Conservation (phyloP, 2,329 filamentous ascomycete genomes). For the Tolypocladium inflatum region DNA sequence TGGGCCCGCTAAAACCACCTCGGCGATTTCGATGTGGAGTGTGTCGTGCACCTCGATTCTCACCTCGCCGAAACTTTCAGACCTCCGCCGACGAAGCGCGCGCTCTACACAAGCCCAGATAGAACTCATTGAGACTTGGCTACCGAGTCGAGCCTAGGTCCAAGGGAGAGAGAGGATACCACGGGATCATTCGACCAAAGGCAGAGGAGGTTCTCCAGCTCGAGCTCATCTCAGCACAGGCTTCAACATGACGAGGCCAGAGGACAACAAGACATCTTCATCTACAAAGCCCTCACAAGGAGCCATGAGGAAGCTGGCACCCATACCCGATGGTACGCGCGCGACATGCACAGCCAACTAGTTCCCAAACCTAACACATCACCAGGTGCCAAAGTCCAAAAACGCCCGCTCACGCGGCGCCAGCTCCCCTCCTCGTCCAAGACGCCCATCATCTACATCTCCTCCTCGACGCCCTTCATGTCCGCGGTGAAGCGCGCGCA, state of each 20-base stretch:
- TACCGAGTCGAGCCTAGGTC: neutral
- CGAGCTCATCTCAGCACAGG: neutral
- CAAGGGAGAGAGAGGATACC: neutral
- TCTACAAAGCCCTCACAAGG: neutral
- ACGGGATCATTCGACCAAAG: neutral
- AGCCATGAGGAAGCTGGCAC: slow-evolving; percentile 20
- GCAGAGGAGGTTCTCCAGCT: too few species aligned
- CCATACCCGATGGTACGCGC: slow-evolving; percentile 21
- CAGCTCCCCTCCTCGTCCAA: slow-evolving; percentile 33
- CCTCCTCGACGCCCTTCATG: slow-evolving; percentile 56
- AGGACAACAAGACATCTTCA: neutral
- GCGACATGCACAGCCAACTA: neutral
- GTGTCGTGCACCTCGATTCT: neutral
- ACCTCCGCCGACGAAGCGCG: neutral
- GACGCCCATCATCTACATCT: slow-evolving; percentile 52
- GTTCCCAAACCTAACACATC: neutral
- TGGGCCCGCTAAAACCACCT: neutral
- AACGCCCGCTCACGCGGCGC: slow-evolving; percentile 34
- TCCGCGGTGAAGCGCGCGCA: slow-evolving; percentile 56
- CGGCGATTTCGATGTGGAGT: neutral
- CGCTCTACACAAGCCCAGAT: neutral
- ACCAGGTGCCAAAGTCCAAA: slow-evolving; percentile 38
- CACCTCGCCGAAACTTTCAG: neutral
- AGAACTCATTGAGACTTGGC: neutral
- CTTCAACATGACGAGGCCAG: neutral